A percentile compares a stretch with the other conserved stretches of the same genome.
Conservation (phyloP, 2,329 filamentous ascomycete genomes). For the Juglanconis juglandina region DNA sequence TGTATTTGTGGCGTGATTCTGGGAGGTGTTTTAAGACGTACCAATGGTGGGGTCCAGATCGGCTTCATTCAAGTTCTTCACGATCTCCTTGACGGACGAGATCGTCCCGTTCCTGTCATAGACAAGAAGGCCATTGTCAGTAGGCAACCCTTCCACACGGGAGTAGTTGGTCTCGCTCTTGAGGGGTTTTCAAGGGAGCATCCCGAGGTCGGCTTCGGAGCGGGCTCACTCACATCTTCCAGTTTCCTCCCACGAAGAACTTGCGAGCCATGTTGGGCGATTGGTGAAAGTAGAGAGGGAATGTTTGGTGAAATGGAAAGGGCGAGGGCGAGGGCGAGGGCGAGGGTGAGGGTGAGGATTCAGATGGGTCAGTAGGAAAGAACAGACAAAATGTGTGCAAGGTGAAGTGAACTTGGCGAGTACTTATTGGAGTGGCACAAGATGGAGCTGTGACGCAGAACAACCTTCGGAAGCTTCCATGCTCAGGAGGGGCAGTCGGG, state of each 20-base stretch:
- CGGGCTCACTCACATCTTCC: conserved; percentile 78
- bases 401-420: background rate
- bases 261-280: conserved; percentile 78
- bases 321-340: background rate
- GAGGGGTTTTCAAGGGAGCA: conserved; percentile 25
- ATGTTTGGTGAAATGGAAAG: no score
- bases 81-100: conserved; percentile 85
- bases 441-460: background rate
- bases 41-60: conserved; percentile 72
- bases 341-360: background rate
- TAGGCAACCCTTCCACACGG: conserved; percentile 1
- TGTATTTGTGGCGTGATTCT: background rate
- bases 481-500: background rate
- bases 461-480: background rate
- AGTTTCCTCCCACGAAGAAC: conserved; percentile 98
- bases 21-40: conserved; percentile 41
- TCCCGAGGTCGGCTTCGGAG: conserved; percentile 26
- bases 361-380: background rate
- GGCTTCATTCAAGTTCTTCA: conserved; percentile 83
- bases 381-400: background rate
- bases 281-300: background rate
- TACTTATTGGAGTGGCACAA: background rate
- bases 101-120: conserved; percentile 83
- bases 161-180: conserved; percentile 17
- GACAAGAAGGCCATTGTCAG: conserved; percentile 17